A percentile compares a stretch with the other conserved stretches of the same genome.
Conservation (phyloP, 106 monocot genomes). For the Acanthochlamys bracteata region DNA sequence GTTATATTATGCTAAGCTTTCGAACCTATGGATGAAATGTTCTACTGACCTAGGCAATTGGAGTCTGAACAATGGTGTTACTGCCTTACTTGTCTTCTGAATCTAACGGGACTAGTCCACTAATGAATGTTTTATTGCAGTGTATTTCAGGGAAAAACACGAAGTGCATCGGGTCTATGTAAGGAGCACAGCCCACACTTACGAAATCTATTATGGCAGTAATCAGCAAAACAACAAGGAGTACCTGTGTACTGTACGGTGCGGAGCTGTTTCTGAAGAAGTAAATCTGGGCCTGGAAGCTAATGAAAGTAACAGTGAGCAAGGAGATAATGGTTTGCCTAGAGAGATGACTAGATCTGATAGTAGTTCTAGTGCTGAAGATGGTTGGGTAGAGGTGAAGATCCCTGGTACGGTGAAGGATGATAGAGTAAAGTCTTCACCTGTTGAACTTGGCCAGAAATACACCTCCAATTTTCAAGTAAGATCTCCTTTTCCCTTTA, state of each 20-base stretch:
- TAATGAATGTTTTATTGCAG: slow-evolving; percentile 29
- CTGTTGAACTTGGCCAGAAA: slow-evolving; percentile 6
- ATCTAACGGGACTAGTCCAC: no score
- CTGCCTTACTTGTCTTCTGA: no score
- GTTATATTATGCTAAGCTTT: no score
- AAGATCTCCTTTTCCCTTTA: not conserved
- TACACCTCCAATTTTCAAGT: slow-evolving; percentile 27
- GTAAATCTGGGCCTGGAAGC: not conserved
- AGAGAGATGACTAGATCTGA: slow-evolving; percentile 12
- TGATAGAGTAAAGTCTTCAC: slow-evolving; percentile 1
- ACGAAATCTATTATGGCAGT: slow-evolving; percentile 66
- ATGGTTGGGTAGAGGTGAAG: slow-evolving; percentile 79
- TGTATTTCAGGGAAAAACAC: slow-evolving; percentile 56
- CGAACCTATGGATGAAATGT: no score
- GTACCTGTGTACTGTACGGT: slow-evolving; percentile 80
- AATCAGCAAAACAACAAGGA: slow-evolving; percentile 33
- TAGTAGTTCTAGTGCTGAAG: slow-evolving; percentile 44
- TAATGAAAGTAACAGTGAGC: slow-evolving; percentile 7
- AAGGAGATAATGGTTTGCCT: not conserved
- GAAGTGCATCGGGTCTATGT: slow-evolving; percentile 75
- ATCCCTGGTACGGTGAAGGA: slow-evolving; percentile 27
- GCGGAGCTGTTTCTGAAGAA: slow-evolving; percentile 39
- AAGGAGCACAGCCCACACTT: slow-evolving; percentile 57
- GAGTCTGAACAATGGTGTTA: no score
- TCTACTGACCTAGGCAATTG: no score